Percentiles rank a stretch among this genome's conserved stretches.
These are phyloP conservation scores for Oryza punctata DNA, from an alignment of 176 grass and related monocot species.

Conservation along the genomic window DNA sequence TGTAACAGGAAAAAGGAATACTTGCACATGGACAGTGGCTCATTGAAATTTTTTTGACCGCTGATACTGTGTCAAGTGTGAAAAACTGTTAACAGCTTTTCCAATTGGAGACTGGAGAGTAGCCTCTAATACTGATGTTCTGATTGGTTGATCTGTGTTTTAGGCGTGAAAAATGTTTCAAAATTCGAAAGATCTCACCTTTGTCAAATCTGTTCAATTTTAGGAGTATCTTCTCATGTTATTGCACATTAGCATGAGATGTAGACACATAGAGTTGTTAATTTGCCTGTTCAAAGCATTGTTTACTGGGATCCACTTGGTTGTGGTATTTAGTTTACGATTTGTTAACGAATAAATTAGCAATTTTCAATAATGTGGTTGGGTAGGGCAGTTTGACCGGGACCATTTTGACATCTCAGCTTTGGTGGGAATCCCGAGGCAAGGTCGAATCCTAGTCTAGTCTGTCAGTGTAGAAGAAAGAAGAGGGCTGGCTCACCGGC, in stretches of 20 bases:
- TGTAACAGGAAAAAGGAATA: not conserved
- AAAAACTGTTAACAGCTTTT: not conserved
- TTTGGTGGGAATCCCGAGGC: slow-evolving; percentile 34
- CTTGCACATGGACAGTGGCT: slow-evolving; percentile 30
- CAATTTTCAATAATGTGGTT: not conserved
- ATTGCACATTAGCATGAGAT: not conserved
- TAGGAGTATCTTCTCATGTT: not conserved
- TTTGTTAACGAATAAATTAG: slow-evolving; percentile 2
- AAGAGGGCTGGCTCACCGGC: not conserved
- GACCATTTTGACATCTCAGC: slow-evolving; percentile 45
- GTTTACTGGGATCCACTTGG: not conserved
- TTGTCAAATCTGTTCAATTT: not conserved
- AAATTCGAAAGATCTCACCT: not conserved
- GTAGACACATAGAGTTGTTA: not conserved
- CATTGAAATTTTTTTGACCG: not conserved
- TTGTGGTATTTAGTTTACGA: not conserved
- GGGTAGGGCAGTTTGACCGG: slow-evolving; percentile 39
- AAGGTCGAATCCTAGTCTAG: not conserved
- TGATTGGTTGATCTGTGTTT: not conserved
- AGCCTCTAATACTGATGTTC: not conserved
- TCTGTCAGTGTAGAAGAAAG: not conserved
- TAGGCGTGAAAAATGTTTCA: not conserved
- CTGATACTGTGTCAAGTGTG: not conserved
- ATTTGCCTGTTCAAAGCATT: not conserved
- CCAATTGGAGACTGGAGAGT: not conserved